Base-by-base conservation (phyloP, 495 filamentous ascomycete genomes). In the Lichenothelia convexa region DNA sequence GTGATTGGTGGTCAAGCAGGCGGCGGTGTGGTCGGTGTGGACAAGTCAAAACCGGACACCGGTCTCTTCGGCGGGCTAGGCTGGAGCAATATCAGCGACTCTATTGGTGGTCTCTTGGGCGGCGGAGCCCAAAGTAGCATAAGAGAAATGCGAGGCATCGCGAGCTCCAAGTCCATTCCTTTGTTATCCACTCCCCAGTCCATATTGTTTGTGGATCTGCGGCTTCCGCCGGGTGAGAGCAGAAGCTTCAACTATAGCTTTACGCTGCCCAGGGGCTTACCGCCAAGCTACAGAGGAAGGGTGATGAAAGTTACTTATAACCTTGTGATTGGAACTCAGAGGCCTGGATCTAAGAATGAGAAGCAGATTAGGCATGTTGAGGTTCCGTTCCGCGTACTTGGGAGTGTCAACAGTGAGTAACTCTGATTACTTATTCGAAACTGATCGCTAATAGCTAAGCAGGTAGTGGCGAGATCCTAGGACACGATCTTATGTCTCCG, bases 161-260 rank as follows among this genome's bases (percentile, higher is more conserved):
- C 77, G 30, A 73, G 63, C 44, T 77, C 84, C 12, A 80, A 78
- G 51, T 77, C 78, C 15, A 75, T 97, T 26, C 89, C 89, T 2
- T 63, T 97, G 26, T 56, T 97, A 15, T 91, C 85, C 17, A 94
- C 89, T 5, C 83, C 87, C n/a, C 89, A 95, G 55, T 93, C 84
- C 4, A 83, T 97, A 42, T 64, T 97, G 12, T 97, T 97, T 48
- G 87, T 97, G 24, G 85, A 97, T 50, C 65, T 95, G 21, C 71
- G 76, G 47, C 64, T 97, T 13, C 75, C 67, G 12, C 86, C 91
- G 0, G 89, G 89, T 2, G 85, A 97, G 53, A 92, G 82, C 53
- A 77, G 72, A 51, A 76, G 76, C 34, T 95, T 79, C 50, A 73
- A 71, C 12, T 97, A 93, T 50, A 64, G 73, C 7, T 93, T 94